phyloP scores from a whole-genome alignment of 495 filamentous ascomycete species.

The Saxophila tyrrhenica region DNA sequence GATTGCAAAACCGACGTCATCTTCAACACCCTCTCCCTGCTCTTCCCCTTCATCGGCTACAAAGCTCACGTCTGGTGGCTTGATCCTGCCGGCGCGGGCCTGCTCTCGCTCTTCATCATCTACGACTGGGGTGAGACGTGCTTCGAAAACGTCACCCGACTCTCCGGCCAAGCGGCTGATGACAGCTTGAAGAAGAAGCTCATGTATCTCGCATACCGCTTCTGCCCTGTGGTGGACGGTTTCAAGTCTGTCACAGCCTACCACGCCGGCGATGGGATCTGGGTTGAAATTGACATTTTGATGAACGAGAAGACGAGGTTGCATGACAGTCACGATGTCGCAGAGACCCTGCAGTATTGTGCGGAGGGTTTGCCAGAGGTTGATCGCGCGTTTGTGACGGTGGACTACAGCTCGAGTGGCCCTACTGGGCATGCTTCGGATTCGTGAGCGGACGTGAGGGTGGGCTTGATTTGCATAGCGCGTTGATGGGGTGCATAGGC shows the following conservation, averaged over 20 bases:
- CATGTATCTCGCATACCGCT: slow-evolving; percentile 36
- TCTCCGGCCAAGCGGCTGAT: slow-evolving; percentile 32
- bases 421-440: slow-evolving; percentile 15
- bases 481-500: no score
- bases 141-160: slow-evolving; percentile 35
- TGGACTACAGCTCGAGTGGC: slow-evolving; percentile 27
- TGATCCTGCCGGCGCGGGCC: slow-evolving; percentile 35
- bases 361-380: slow-evolving; percentile 35
- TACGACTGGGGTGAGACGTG: slow-evolving; percentile 39
- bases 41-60: slow-evolving; percentile 37
- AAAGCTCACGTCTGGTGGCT: slow-evolving; percentile 38
- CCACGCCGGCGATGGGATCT: slow-evolving; percentile 39
- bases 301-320: slow-evolving; percentile 33
- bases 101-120: slow-evolving; percentile 40
- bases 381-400: slow-evolving; percentile 39
- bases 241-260: slow-evolving; percentile 39
- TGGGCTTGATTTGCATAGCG: no score
- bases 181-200: slow-evolving; percentile 31
- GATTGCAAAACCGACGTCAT: slow-evolving; percentile 42
- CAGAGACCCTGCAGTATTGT: slow-evolving; percentile 43
- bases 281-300: slow-evolving; percentile 39
- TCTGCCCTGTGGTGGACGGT: slow-evolving; percentile 34
- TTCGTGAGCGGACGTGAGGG: no score
- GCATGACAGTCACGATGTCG: slow-evolving; percentile 35
- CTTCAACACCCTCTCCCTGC: slow-evolving; percentile 40